Base-by-base conservation (phyloP, 202 grass and related monocot species). In the Panicum hallii region DNA sequence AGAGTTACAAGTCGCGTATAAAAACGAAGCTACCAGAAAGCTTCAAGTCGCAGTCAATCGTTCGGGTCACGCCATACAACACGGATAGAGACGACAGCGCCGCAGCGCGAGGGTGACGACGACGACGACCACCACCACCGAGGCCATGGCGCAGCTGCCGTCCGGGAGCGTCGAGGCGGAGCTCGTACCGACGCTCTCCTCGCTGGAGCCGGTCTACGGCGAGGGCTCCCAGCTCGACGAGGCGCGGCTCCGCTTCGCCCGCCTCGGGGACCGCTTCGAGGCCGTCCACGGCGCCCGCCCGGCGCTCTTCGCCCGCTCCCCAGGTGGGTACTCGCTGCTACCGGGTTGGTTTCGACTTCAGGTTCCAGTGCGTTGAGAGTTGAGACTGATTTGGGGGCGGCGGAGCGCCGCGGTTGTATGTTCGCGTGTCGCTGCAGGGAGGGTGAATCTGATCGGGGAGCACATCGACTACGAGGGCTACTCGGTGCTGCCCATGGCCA, bases 381-480 rank as follows among this genome's bases (percentile, higher is more conserved):
- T 13, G 47, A 63, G 70, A 58, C 69, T 49, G 81, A 73, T 74
- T 22, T 65, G 1, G 54, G 54, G 7, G 66, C 7, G 41, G 32
- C 4, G 7, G 9, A 34, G 34, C 34, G 34, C 34, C 0, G 22
- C 49, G 49, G 0, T 10, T 38, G 41, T 64, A 40, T 55, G 36
- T 38, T 38, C 3, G 4, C 36, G 36, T 38, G 3, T 3, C 36
- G 36, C 36, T 38, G 74, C 84, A 99, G 97, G 97, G 73, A 86
- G 97, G 86, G 97, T 99, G 70, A 99, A 99, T 77, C 85, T 99
- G 32, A 99, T 99, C 34, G 93, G 97, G 62, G 97, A 99, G 89
- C 97, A 99, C 84, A 99, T 99, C 66, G 97, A 99, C 82, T 94
- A 94, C 83, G 93, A 99, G 88, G 97, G 97, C 3, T 97, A 99